Conservation (phyloP, 768 basidiomycete species). For the Xerocomellus amylosporus region DNA sequence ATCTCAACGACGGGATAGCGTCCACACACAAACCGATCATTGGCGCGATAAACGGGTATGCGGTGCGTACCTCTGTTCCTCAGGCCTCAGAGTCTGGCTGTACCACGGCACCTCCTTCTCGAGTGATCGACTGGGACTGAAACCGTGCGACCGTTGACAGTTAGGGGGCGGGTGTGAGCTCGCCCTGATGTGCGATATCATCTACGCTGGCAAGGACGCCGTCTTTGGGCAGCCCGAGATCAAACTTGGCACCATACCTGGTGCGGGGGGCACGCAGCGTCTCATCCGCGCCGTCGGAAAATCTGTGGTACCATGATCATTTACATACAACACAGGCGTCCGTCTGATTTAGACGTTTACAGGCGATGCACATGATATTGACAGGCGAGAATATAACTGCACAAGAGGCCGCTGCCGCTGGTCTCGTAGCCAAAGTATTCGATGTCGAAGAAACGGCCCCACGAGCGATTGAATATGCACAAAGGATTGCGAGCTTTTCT, state of each 20-base stretch:
- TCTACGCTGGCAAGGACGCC: constrained; percentile 83
- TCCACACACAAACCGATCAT: constrained; percentile 83
- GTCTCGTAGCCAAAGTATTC: constrained; percentile 47
- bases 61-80: constrained; percentile 40
- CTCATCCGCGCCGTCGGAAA: constrained; percentile 84
- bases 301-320: constrained; percentile 39
- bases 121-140: background rate
- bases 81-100: no score
- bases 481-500: constrained; percentile 33
- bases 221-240: constrained; percentile 96
- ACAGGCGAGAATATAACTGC: constrained; percentile 49
- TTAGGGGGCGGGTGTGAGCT: constrained; percentile 97
- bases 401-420: constrained; percentile 43
- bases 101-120: background rate
- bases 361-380: constrained; percentile 57
- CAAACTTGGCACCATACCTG: constrained; percentile 91
- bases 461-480: constrained; percentile 43
- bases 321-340: background rate
- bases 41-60: constrained; percentile 90
- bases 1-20: constrained; percentile 43
- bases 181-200: constrained; percentile 93
- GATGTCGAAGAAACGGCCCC: constrained; percentile 38
- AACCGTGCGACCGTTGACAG: constrained; percentile 43
- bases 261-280: constrained; percentile 91
- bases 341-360: background rate